Evolutionary conservation across 306 rosid genomes (phyloP).

Genomic region (Cicer arietinum): DNA sequence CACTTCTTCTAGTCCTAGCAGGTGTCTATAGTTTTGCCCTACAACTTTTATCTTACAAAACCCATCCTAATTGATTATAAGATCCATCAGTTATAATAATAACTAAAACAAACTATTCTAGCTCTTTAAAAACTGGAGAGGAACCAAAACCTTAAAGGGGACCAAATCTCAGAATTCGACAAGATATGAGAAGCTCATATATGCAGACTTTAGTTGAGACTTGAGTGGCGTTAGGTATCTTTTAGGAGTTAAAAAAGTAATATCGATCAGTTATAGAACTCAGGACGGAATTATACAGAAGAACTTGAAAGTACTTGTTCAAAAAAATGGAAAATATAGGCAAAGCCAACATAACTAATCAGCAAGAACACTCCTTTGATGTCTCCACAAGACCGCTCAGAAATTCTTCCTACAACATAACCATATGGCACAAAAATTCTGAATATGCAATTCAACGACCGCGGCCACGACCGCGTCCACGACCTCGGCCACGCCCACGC

Average conservation of each 20-base stretch:
- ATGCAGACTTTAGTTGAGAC: background rate
- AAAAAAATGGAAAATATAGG: slow-evolving; percentile 26
- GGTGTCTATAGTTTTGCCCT: background rate
- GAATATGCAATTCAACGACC: slow-evolving; percentile 55
- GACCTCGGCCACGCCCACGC: slow-evolving; percentile 79
- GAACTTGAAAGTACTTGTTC: slow-evolving; percentile 23
- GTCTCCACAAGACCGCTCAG: slow-evolving; percentile 47
- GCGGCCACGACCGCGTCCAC: slow-evolving; percentile 91
- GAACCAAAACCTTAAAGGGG: background rate
- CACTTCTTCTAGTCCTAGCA: too few species aligned
- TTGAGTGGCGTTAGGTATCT: background rate
- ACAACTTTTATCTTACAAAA: background rate
- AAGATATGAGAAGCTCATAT: background rate
- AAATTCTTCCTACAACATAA: slow-evolving; percentile 57
- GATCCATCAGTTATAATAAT: background rate
- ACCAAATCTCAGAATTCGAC: background rate
- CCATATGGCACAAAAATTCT: slow-evolving; percentile 50
- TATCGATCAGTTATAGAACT: background rate
- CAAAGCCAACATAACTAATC: slow-evolving; percentile 36
- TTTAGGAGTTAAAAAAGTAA: background rate
- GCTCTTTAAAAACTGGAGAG: background rate
- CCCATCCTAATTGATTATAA: background rate
- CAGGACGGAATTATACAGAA: slow-evolving; percentile 19
- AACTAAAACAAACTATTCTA: background rate
- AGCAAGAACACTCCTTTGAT: slow-evolving; percentile 40